Base-by-base conservation (phyloP, 768 basidiomycete genomes). In the Boletus patriciae region DNA sequence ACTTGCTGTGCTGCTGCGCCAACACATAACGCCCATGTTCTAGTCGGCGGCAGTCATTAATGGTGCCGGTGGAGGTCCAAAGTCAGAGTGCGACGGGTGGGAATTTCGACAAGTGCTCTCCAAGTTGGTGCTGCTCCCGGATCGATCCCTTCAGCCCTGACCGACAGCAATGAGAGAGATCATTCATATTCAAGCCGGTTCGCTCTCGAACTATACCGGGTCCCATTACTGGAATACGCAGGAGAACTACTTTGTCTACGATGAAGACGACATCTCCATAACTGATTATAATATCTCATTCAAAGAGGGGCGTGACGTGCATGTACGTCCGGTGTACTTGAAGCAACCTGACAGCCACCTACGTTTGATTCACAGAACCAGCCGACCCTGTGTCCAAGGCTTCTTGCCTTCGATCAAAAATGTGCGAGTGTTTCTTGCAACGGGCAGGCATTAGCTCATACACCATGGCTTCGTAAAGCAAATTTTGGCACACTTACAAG, bases 221-320 rank as follows among this genome's bases (percentile, higher is more conserved):
- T 83, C 88, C 0, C 90, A 92, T 64, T 91, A 89, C 62, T 92
- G 88, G 88, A 91, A 91, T 64, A 80, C 87, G 1, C 89, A 91
- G 69, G 86, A 90, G 68, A 78, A 71, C 59, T 91, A 91, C 68
- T 80, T 86, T 61, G 74, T 77, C 0, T 80, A 80, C 57, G 74
- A 76, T 21, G 78, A 78, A 46, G 71, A 69, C 38, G 74, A 77
- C 52, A 77, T 79, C 23, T 63, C 78, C 5, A 54, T 76, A 33
- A 72, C 82, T 37, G 76, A 81, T 54, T 75, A 82, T 63, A 78
- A 79, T 57, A 73, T 87, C 46, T 90, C 89, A 12, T 91, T 90
- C 68, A 75, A 81, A 62, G 86, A 90, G 69, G 82, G 83, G 31
- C 58, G 77, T 41, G 80, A 79, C 50, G 62, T 62, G 46, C 73